Evolutionary conservation across 306 rosid genomes (phyloP).

Genomic region (Malus domestica): ASM211411v1 NC_041804.1:13254501-13255000

Average conservation of each 20-base stretch:
- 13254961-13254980: constrained; percentile 84
- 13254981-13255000: constrained; percentile 83
- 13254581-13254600: constrained; percentile 51
- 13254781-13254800: constrained; percentile 98
- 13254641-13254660: constrained; percentile 89
- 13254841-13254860: neutral
- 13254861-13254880: constrained; percentile 65
- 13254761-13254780: constrained; percentile 94
- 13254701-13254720: constrained; percentile 66
- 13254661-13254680: constrained; percentile 71
- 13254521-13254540: neutral
- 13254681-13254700: constrained; percentile 67
- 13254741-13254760: constrained; percentile 99
- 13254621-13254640: constrained; percentile 74
- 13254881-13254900: constrained; percentile 95
- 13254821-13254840: neutral
- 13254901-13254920: constrained; percentile 76
- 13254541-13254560: neutral
- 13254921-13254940: constrained; percentile 81
- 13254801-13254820: constrained; percentile 17
- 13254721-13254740: constrained; percentile 96
- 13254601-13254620: constrained; percentile 89
- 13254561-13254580: neutral
- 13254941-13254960: constrained; percentile 63
- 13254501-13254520: neutral